phyloP scores from a whole-genome alignment of 331 rosid genomes.

The Quercus phellos region DNA sequence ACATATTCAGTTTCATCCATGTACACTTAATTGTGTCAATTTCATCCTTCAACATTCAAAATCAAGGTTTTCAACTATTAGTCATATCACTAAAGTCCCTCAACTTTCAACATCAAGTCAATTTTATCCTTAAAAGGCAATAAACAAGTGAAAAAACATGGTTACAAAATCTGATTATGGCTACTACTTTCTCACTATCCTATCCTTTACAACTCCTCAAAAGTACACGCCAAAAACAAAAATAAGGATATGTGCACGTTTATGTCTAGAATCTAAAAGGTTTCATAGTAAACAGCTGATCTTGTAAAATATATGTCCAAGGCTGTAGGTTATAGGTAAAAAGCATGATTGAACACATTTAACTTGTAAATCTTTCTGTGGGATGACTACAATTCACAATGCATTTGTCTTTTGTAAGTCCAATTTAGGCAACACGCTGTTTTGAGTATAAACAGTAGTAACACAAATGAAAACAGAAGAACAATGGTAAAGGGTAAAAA shows the following conservation, averaged over 20 bases:
- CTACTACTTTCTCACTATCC: background rate
- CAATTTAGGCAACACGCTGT: background rate
- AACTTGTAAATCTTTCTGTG: background rate
- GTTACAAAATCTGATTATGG: background rate
- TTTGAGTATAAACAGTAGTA: background rate
- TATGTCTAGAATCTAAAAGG: background rate
- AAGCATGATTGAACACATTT: background rate
- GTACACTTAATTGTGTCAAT: too few relatives aligned
- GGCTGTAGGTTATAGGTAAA: background rate
- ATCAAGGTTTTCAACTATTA: too few relatives aligned
- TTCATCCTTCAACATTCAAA: too few relatives aligned
- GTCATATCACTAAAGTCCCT: too few relatives aligned
- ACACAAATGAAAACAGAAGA: constrained; percentile 8
- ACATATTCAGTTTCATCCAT: too few relatives aligned
- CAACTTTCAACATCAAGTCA: too few relatives aligned
- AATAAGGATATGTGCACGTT: background rate
- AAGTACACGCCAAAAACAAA: background rate
- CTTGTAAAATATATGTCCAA: background rate
- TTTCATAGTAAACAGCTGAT: background rate
- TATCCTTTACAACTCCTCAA: background rate
- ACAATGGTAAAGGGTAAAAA: background rate
- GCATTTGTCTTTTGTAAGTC: background rate
- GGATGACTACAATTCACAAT: background rate
- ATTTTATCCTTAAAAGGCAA: too few relatives aligned
- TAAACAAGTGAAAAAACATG: too few relatives aligned